Evolutionary conservation across 352 stramenopile genomes (phyloP), one percentile per base, ranked within the genome.

Genomic region (Phytophthora cactorum): DNA sequence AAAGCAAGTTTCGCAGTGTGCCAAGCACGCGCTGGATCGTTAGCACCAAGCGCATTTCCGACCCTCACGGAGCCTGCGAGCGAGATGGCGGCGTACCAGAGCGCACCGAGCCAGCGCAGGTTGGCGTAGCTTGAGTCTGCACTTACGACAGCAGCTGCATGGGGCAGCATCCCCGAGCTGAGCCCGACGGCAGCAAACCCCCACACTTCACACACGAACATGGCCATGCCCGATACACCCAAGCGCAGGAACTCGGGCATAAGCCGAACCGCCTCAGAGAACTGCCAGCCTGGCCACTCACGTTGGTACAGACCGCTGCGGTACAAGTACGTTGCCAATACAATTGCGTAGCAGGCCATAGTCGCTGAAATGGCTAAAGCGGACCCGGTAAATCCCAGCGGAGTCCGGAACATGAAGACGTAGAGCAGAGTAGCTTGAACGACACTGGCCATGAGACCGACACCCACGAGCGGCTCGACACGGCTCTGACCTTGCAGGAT

Each of bases 131-230:
- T 86, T 34, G 86, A 88, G 69, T 96, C 90, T 46, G 87, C 88
- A 54, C 91, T 94, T 45, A 97, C 96, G 6, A 79, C 84, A 4
- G 94, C 81, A 15, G 89, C 84, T 2, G 89, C 79, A 49, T 89
- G 68, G 44, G 86, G 87, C n/a, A 96, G 70, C 56, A 92, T 78
- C 12, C 89, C 86, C 2, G 88, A 88, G 12, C 88, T 70, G 1
- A 97, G 69, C n/a, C 84, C 78, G 43, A 95, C 77, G 0, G 74
- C 72, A 9, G 91, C 88, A 50, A 93, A 97, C 17, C 86, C 86
- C 81, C 83, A 93, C 54, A 89, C 94, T 70, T 97, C 88, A 61
- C 92, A 96, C 65, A 95, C 84, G 32, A 95, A 80, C 83, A 96
- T 94, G 38, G 89, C 70, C 66, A 96, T 79, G 0, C 90, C 90